These are phyloP conservation scores for Tardiomyces depauwii DNA, from an alignment of 1,139 yeast genomes.

Conservation along the genomic window DNA sequence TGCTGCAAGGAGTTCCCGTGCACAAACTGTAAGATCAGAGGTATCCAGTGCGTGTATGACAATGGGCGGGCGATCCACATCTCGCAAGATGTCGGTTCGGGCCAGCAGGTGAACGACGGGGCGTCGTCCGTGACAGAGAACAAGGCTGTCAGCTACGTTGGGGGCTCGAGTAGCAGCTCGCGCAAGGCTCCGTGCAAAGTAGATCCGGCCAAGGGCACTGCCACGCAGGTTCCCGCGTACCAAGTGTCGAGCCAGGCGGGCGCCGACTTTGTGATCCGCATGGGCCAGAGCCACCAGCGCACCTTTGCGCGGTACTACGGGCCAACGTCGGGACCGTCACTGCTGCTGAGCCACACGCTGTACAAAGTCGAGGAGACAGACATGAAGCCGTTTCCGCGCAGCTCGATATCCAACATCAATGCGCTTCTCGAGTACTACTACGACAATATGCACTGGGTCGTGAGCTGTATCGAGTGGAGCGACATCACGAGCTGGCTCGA, in stretches of 20 bases:
- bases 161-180: no score
- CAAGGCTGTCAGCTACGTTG: no score
- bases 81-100: no score
- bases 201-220: no score
- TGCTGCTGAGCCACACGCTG: conserved; percentile 8
- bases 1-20: conserved; percentile 12
- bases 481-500: conserved; percentile 8
- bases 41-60: conserved; percentile 11
- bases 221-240: no score
- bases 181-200: no score
- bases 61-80: not conserved
- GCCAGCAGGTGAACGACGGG: no score
- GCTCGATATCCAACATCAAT: conserved; percentile 9
- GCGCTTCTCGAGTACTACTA: conserved; percentile 8
- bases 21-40: conserved; percentile 10
- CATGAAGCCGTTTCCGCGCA: conserved; percentile 7
- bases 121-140: no score
- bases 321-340: conserved; percentile 13
- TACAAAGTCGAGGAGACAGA: not conserved
- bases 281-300: conserved; percentile 10
- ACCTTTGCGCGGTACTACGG: conserved; percentile 11
- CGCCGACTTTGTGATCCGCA: conserved; percentile 8
- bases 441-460: conserved; percentile 11
- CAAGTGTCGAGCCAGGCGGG: not conserved
- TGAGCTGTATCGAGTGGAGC: conserved; percentile 12